Evolutionary conservation across 306 rosid species (phyloP), one percentile per base, ranked within the genome.

Genomic region (Senna tora): DNA sequence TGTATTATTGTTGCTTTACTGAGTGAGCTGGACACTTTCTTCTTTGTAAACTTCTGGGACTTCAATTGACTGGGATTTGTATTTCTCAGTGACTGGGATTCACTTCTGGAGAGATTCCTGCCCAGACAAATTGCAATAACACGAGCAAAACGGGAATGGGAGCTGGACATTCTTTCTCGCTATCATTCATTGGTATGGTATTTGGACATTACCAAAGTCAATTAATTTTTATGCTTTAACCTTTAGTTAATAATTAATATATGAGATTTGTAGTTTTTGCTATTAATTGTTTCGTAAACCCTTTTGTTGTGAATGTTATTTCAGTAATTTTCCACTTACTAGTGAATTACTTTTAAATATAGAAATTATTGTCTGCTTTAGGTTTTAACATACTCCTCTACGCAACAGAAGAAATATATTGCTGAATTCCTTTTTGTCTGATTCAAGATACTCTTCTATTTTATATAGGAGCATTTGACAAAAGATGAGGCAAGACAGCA

Each of bases 401-500:
- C 51, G 6, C 45, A 69, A 65, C 30, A 10, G 65, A 62, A 43
- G 33, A 22, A 52, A 46, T 66, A 21, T 21, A 65, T n/a, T 51
- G 46, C 34, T 46, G 25, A 17, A 33, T 65, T 58, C 65, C 14
- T 41, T 58, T 3, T 19, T 22, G n/a, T 14, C 21, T 78, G 56
- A 54, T 67, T 17, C 43, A 49, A 33, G 45, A 11, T 39, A 19
- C 39, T 50, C 25, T 53, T 69, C 59, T 55, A 7, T 67, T 32
- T 71, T 19, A 78, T 11, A 20, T 79, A 94, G 99, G 96, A 86
- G 74, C 84, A 89, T 77, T 47, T 89, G 72, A 86, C 96, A 42
- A 94, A 89, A 80, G 97, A 91, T 73, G 99, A 94, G 59, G 99
- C 97, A 51, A 88, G 96, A 69, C 99, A 91, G 70, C 99, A 91